Evolutionary conservation across 768 basidiomycete species (phyloP), one percentile per base, ranked within the genome.

Genomic region (Mycena floridula): DNA sequence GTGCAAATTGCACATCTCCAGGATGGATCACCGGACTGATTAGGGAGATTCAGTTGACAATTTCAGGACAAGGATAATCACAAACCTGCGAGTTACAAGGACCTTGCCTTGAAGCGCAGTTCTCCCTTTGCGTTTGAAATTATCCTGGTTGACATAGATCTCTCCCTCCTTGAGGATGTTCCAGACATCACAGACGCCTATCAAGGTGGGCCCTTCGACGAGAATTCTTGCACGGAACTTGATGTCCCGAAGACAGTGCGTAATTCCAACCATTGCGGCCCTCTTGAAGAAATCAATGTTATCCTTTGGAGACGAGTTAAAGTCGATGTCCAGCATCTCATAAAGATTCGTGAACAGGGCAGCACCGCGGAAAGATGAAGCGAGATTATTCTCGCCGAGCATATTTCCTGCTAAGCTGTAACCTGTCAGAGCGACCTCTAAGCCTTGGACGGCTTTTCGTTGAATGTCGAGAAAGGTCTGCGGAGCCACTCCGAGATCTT

Each of bases 141-240:
- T 66, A 5, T 50, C 42, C 1, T 66, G 57, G 22, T 64, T 65
- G 32, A 76, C 73, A 46, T 66, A 79, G 32, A 79, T 68, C 48
- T 76, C 68, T 5, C 72, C 68, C 47, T 72, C 69, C 2, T 48
- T 50, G 6, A 79, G 56, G 47, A 69, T 72, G 18, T 63, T 60
- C 64, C 69, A 69, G 32, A 74, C 72, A 49, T 79, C 77, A 6
- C 69, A 67, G 13, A 79, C 73, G 0, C 77, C 79, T 22, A 79
- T 69, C 2, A 79, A 59, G 0, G 76, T 78, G 36, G 68, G 71
- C 6, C 61, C 68, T 1, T 76, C 73, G 4, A 79, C 66, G 1
- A 64, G 65, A 25, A 79, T 78, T 30, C 70, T 70, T 2, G 68
- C 76, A 11, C 69, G 66, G 47, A 70, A 69, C 53, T 78, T 79